A percentile compares a stretch with the other conserved stretches of the same genome.
phyloP scores from a whole-genome alignment of 805 yeast species.

The Metschnikowia bowlesiae region DNA sequence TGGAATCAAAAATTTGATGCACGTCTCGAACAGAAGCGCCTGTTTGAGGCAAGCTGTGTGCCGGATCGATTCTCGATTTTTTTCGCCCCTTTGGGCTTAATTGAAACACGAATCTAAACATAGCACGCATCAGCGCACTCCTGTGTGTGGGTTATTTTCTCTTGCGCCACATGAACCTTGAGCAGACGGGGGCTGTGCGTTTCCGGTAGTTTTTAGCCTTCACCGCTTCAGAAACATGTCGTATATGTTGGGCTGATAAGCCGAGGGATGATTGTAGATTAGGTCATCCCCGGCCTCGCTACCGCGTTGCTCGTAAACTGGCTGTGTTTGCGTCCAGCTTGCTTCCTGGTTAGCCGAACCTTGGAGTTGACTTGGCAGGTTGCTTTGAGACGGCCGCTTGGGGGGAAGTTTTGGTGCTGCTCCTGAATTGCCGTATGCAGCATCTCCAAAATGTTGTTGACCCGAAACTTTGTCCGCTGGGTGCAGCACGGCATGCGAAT shows the following conservation, averaged over 20 bases:
- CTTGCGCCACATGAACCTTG: not conserved
- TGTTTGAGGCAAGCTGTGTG: not conserved
- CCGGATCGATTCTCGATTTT: not conserved
- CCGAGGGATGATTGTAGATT: conserved; percentile 37
- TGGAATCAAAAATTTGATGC: not conserved
- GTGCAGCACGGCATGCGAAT: not conserved
- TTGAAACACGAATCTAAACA: not conserved
- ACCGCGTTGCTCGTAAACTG: not conserved
- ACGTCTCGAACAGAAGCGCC: conserved; percentile 1
- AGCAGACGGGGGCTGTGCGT: not conserved
- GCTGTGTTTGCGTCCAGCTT: not conserved
- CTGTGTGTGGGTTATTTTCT: not conserved
- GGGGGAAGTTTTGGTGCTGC: conserved; percentile 18
- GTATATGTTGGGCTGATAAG: conserved; percentile 46
- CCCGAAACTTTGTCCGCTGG: not conserved
- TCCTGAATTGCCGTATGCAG: not conserved
- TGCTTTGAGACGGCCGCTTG: conserved; percentile 18
- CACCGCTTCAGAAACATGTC: conserved; percentile 24
- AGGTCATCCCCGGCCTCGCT: conserved; percentile 11
- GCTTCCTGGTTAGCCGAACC: not conserved
- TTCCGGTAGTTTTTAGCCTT: not conserved
- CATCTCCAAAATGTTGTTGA: not conserved
- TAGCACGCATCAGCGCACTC: not conserved
- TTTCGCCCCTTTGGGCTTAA: not conserved
- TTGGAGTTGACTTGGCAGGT: not conserved